A percentile compares a stretch with the other conserved stretches of the same genome.
phyloP scores from a whole-genome alignment of 2,329 filamentous ascomycete genomes.

The Zarea fungicola region DNA sequence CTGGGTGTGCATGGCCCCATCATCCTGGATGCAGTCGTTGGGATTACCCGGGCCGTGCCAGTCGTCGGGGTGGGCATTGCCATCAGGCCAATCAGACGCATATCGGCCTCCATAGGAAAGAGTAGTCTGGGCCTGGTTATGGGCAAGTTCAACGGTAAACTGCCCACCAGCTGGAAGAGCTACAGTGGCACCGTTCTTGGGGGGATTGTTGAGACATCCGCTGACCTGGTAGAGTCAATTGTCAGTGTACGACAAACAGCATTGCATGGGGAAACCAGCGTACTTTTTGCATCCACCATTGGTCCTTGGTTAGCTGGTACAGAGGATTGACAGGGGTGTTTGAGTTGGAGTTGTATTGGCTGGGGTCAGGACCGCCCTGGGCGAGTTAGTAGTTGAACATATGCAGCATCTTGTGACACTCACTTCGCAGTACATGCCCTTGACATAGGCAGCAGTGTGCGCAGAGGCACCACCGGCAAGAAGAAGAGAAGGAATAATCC shows the following conservation, averaged over 20 bases:
- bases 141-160: conserved; percentile 44
- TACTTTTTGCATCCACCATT: conserved; percentile 47
- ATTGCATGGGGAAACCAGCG: too few species aligned
- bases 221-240: conserved; percentile 24
- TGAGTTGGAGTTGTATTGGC: conserved; percentile 35
- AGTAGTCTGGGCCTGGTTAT: conserved; percentile 44
- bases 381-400: neutral
- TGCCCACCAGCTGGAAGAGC: conserved; percentile 42
- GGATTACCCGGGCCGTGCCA: conserved; percentile 34
- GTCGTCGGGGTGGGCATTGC: conserved; percentile 37
- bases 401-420: neutral
- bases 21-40: conserved; percentile 26
- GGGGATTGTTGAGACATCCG: conserved; percentile 37
- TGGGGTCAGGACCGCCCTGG: conserved; percentile 26
- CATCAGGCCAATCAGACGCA: conserved; percentile 42
- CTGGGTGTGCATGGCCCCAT: conserved; percentile 42
- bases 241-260: neutral
- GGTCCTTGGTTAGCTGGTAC: conserved; percentile 35
- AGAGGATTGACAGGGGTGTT: conserved; percentile 42
- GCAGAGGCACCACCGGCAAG: conserved; percentile 15
- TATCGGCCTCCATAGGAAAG: conserved; percentile 37
- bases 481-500: conserved; percentile 12
- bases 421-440: conserved; percentile 20
- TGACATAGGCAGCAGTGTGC: conserved; percentile 18
- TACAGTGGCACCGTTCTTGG: conserved; percentile 28